These are phyloP conservation scores for Orbilia brochopaga DNA, from an alignment of 2,329 filamentous ascomycete genomes.

Conservation along the genomic window DNA sequence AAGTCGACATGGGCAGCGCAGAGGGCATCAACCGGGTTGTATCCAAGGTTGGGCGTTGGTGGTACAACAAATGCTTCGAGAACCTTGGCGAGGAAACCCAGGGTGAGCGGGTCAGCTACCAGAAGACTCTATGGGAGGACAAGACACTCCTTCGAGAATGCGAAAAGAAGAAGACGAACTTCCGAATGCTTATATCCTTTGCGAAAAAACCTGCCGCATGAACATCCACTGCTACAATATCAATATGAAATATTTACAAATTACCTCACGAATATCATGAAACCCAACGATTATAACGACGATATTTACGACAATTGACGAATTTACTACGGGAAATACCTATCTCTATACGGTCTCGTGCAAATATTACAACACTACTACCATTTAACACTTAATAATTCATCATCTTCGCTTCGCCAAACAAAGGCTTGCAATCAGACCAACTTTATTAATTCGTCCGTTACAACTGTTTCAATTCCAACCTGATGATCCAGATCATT, in stretches of 20 bases:
- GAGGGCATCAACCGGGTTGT: conserved; percentile 92
- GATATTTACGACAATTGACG: conserved; percentile 45
- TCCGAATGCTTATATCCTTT: conserved; percentile 89
- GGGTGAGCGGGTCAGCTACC: conserved; percentile 60
- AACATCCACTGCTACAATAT: background rate
- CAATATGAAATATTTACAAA: background rate
- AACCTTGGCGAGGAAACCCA: conserved; percentile 62
- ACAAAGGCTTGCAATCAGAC: background rate
- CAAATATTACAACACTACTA: conserved; percentile 44
- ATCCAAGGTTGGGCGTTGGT: conserved; percentile 89
- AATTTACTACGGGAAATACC: conserved; percentile 12
- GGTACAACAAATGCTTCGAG: conserved; percentile 94
- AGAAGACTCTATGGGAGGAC: conserved; percentile 79
- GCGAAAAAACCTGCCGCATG: conserved; percentile 72
- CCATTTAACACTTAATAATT: conserved; percentile 22
- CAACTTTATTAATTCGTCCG: background rate
- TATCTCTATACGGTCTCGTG: background rate
- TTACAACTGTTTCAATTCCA: conserved; percentile 7
- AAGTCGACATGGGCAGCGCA: conserved; percentile 57
- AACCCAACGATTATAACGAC: conserved; percentile 22
- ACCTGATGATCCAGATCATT: conserved; percentile 4
- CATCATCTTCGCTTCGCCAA: conserved; percentile 16
- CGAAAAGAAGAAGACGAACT: conserved; percentile 81
- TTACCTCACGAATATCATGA: conserved; percentile 13
- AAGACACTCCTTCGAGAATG: conserved; percentile 78